Evolutionary conservation across 2,329 filamentous ascomycete genomes (phyloP).

Genomic region (Ophiostoma sp.): DNA sequence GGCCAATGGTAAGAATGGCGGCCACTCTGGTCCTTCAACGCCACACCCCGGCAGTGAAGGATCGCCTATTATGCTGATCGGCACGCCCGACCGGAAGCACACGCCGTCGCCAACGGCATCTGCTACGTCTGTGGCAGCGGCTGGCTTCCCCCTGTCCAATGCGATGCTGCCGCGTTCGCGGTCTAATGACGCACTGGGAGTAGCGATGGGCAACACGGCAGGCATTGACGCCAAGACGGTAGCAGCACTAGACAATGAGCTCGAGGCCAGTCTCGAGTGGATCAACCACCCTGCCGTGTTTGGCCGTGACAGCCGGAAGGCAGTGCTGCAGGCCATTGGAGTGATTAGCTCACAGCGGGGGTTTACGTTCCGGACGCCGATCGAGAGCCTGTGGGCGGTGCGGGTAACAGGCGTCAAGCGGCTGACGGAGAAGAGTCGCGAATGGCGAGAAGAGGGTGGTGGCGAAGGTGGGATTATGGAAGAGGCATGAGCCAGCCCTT

Average conservation of each 20-base stretch:
- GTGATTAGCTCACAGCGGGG: constrained; percentile 92
- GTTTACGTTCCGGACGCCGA: constrained; percentile 85
- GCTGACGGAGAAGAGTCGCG: constrained; percentile 75
- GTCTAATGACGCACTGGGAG: constrained; percentile 53
- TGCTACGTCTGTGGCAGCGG: constrained; percentile 40
- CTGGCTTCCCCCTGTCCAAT: constrained; percentile 36
- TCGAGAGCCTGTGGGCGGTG: constrained; percentile 83
- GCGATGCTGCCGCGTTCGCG: constrained; percentile 45
- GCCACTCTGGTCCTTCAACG: constrained; percentile 43
- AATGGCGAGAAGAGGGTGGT: constrained; percentile 84
- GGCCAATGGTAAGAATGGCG: constrained; percentile 25
- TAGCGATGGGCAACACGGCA: constrained; percentile 46
- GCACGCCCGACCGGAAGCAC: constrained; percentile 50
- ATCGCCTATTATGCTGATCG: constrained; percentile 39
- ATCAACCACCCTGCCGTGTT: constrained; percentile 96
- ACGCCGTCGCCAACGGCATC: constrained; percentile 52
- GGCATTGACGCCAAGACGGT: constrained; percentile 84
- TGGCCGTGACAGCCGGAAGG: constrained; percentile 86
- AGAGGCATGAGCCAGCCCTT: constrained; percentile 41
- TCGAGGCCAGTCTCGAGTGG: constrained; percentile 90
- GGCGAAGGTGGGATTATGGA: constrained; percentile 63
- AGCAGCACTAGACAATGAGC: constrained; percentile 79
- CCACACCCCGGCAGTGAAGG: constrained; percentile 43
- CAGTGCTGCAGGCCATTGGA: constrained; percentile 90
- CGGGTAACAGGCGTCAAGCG: constrained; percentile 75